Evolutionary conservation across 129 eudicot genomes (phyloP), one percentile per base, ranked within the genome.

Genomic region (Apium graveolens): DNA sequence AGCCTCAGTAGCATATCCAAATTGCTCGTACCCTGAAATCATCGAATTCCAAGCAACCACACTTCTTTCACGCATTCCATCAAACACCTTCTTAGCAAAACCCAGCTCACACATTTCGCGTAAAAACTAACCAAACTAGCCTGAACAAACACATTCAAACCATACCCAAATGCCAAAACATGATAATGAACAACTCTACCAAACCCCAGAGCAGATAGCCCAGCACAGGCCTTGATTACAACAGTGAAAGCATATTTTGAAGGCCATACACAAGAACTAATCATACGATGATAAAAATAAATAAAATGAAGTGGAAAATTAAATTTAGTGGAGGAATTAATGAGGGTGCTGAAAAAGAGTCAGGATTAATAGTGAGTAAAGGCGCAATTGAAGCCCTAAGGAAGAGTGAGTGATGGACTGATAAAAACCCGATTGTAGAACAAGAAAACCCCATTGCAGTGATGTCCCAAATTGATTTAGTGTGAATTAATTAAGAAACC

Each of bases 21-120:
- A 85, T 44, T 89, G 93, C 75, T 89, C 89, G 24, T 85, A 89
- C 81, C 91, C 93, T 0, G 93, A 87, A 34, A 89, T 85, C 89
- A 89, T 83, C 9, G 88, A 74, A 32, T 85, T 89, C 93, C 91
- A 89, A 9, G 93, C 93, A 55, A 87, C 85, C 42, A 87, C 82
- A 26, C 75, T 87, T 82, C 81, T 85, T 0, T 77, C 76, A 4
- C 88, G 85, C 91, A 89, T 87, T 83, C 69, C 75, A 78, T 87
- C 91, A 27, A 89, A 89, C 88, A 87, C 71, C 70, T 78, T 80
- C 63, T 86, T 37, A 6, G 91, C 93, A 46, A 77, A 44, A 1
- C 81, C 42, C 77, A 89, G 39, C 46, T 77, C 74, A 0, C 73
- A 77, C 89, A 87, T 55, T 87, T 89, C 0, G 84, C 84, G 31